These are phyloP conservation scores for Carex littledalei DNA, from an alignment of 176 grass and related monocot species.

Conservation along the genomic window DNA sequence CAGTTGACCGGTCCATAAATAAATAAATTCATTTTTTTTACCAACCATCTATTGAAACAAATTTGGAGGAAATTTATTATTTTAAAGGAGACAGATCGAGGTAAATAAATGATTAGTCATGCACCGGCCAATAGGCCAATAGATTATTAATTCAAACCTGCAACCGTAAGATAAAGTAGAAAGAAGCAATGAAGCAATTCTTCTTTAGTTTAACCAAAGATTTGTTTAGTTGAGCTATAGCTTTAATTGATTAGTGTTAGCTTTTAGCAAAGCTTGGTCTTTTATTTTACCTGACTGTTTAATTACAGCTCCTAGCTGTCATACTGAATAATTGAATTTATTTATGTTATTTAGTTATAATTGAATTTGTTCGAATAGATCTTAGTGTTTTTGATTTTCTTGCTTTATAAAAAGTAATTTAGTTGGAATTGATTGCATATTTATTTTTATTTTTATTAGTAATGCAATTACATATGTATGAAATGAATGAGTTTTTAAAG, in stretches of 20 bases:
- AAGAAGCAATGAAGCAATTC: background rate
- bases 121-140: conserved; percentile 10
- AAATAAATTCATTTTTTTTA: background rate
- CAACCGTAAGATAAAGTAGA: conserved; percentile 12
- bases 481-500: no score
- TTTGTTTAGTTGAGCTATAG: background rate
- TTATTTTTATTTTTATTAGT: no score
- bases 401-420: no score
- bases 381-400: no score
- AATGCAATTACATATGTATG: no score
- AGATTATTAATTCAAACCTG: conserved; percentile 5
- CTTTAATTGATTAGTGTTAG: conserved; percentile 15
- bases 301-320: conserved; percentile 28
- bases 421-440: no score
- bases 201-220: conserved; percentile 10
- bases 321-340: background rate
- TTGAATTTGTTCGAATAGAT: no score
- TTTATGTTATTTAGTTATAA: no score
- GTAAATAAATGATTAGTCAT: conserved; percentile 19
- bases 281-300: conserved; percentile 27
- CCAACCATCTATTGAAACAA: background rate
- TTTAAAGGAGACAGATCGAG: background rate
- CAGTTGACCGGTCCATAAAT: conserved; percentile 7
- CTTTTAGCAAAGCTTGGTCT: conserved; percentile 25
- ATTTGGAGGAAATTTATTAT: conserved; percentile 6